Evolutionary conservation across 805 yeast species (phyloP).

Genomic region (Tetrapisispora nanseiensis): DNA sequence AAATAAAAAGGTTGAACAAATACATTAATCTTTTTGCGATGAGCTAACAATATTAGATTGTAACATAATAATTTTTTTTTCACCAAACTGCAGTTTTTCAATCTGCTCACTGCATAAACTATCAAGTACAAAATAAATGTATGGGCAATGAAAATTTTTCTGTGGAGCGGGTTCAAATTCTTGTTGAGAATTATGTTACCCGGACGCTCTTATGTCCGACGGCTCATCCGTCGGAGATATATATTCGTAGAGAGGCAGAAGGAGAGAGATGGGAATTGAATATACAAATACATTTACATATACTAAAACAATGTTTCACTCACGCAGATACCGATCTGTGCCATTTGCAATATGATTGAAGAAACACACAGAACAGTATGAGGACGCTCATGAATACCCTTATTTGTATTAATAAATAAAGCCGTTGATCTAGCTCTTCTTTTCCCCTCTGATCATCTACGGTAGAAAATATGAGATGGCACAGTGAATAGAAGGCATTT

Average conservation of each 20-base stretch:
- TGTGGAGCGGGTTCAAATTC: no score
- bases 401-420: no score
- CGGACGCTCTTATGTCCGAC: no score
- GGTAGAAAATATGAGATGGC: constrained; percentile 21
- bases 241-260: no score
- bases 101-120: not conserved
- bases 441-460: constrained; percentile 31
- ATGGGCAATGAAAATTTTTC: not conserved
- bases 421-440: constrained; percentile 27
- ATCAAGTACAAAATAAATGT: not conserved
- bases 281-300: not conserved
- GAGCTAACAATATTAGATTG: constrained; percentile 11
- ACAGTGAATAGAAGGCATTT: constrained; percentile 31
- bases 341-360: constrained; percentile 11
- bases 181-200: not conserved
- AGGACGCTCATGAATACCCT: constrained; percentile 6
- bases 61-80: no score
- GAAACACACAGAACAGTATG: constrained; percentile 4
- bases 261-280: no score
- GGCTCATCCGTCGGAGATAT: no score
- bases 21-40: no score
- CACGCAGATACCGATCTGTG: constrained; percentile 27
- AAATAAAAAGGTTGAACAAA: no score
- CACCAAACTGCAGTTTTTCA: not conserved
- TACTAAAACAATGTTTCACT: constrained; percentile 11